Conservation (phyloP, 2,329 filamentous ascomycete genomes). For the Ceratocystiopsis minuta region DNA sequence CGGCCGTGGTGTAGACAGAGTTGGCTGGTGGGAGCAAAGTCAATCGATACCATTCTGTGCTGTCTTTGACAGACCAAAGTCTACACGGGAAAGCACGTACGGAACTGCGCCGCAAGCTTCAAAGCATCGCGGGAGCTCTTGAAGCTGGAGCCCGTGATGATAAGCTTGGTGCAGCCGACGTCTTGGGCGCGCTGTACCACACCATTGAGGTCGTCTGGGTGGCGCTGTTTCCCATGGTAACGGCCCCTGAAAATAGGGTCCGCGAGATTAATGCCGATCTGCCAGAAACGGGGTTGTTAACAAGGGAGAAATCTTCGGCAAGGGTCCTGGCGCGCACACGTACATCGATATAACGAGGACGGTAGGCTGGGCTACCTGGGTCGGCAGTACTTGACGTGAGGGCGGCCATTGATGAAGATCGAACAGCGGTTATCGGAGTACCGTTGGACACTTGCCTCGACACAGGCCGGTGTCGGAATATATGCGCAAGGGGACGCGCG, state of each 20-base stretch:
- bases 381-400: too few relatives aligned
- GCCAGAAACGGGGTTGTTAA: conserved; percentile 2
- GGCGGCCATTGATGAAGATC: too few relatives aligned
- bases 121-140: conserved; percentile 59
- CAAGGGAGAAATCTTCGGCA: too few relatives aligned
- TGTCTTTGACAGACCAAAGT: conserved; percentile 1
- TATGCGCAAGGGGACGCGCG: too few relatives aligned
- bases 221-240: conserved; percentile 63
- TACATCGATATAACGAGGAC: conserved; percentile 45
- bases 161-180: conserved; percentile 72
- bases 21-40: conserved; percentile 34
- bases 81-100: conserved; percentile 29
- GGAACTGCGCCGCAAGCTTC: conserved; percentile 52
- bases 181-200: conserved; percentile 64
- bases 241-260: conserved; percentile 76
- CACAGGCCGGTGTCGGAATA: too few relatives aligned
- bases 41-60: too few relatives aligned
- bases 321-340: conserved; percentile 8
- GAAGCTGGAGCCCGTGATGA: conserved; percentile 84
- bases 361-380: conserved; percentile 14
- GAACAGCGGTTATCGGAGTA: too few relatives aligned
- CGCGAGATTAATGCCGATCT: conserved; percentile 89
- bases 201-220: conserved; percentile 54
- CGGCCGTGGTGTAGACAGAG: conserved; percentile 74
- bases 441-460: too few relatives aligned